Base-by-base conservation (phyloP, 306 rosid species). In the Glycine latifolia region DNA sequence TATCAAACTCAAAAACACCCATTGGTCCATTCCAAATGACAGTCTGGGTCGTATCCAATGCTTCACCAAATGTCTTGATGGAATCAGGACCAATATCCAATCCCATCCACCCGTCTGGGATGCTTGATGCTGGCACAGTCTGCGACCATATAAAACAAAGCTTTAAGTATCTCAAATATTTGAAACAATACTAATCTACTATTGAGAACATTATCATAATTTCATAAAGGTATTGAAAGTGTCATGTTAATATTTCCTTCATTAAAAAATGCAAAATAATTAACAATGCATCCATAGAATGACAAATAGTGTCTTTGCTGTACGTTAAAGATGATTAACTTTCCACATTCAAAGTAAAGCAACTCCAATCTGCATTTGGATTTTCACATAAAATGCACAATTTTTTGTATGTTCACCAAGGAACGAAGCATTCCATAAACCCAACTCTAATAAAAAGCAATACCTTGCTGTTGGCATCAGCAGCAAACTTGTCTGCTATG, bases 21-120 rank as follows among this genome's bases (percentile, higher is more conserved):
- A 95, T 95, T 37, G 99, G 99, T 83, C 99, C 99, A 55, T 95
- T 95, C 99, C 99, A 95, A 50, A 95, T 92, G 39, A 92, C 16
- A 71, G 97, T 92, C 79, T 90, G 89, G 75, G 95, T 93, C 8
- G 79, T 72, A 16, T 92, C 99, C 89, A 95, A 86, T 77, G 89
- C 87, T 82, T 86, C 88, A 60, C 47, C 86, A 85, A 95, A 95
- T 79, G 94, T 82, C 76, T 90, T 91, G 79, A 95, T 89, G 59
- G 97, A 89, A 74, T 95, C 97, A 11, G 99, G 97, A 13, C 99
- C 99, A 60, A 95, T 88, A 86, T 95, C 99, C 89, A 95, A 92
- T 33, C 99, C 99, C 99, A 95, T 91, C 99, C 99, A 95, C 7
- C 95, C 95, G 52, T 92, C 99, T 3, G 97, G 97, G 43, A 95